Evolutionary conservation across 1,139 yeast species (phyloP), one percentile per base, ranked within the genome.

Genomic region (Suhomyces anneliseae): DNA sequence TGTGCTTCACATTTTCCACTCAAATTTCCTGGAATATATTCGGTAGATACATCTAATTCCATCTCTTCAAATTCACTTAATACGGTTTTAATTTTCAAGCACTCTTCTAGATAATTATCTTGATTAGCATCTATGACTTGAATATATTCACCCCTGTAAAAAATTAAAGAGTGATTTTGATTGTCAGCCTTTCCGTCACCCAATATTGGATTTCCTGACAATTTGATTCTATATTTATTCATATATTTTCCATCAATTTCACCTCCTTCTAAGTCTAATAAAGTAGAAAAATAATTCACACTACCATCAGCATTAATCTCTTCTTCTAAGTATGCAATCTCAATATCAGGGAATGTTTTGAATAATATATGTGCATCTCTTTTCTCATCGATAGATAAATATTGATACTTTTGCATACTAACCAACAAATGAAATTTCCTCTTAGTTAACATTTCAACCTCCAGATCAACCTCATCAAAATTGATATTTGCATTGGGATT

Each of bases 361-460:
- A 87, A 65, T 27, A 89, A 63, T 42, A 81, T 65, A 34, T 81
- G 83, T 2, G 78, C 78, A 48, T 84, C 82, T 39, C 74, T 78
- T 31, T 62, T 68, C 58, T 87, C 90, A 11, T 75, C 79, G 0
- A 59, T 58, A 32, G 63, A 67, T 54, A 88, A 85, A 2, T 74
- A 66, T 40, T 74, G 68, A 55, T 78, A 76, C 44, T 85, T 71
- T 62, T 89, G 96, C 82, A 88, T 79, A 0, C 95, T 85, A 6
- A 86, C 81, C 8, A 89, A 71, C 52, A 89, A 61, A 39, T 79
- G 72, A 59, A 87, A 87, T 59, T 89, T 89, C 42, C 92, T 36
- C 67, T 77, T 45, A 62, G 82, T 56, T 68, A 69, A 66, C 2
- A 62, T 54, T 0, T 71, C 59, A 1, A 79, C 78, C 36, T 65